Conservation (phyloP, 768 basidiomycete species). For the Floccularia luteovirens region DNA sequence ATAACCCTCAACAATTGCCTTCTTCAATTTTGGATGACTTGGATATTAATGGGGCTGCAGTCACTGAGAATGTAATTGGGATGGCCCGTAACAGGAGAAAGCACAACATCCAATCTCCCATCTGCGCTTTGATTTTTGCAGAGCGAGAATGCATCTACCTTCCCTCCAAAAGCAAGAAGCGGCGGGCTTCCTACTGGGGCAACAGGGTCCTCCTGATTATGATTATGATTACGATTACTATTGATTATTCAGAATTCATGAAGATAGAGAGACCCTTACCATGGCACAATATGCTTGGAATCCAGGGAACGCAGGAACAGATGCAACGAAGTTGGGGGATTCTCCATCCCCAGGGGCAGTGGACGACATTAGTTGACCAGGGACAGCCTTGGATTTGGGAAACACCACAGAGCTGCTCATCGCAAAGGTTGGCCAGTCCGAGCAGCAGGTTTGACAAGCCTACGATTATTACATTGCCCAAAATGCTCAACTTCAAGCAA, state of each 20-base stretch:
- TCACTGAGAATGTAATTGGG: slow-evolving; percentile 28
- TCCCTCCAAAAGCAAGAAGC: slow-evolving; percentile 29
- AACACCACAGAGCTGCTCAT: slow-evolving; percentile 31
- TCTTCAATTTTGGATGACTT: slow-evolving; percentile 16
- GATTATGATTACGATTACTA: background rate
- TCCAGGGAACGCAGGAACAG: slow-evolving; percentile 34
- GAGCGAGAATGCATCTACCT: slow-evolving; percentile 31
- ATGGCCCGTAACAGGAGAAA: slow-evolving; percentile 33
- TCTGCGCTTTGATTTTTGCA: slow-evolving; percentile 34
- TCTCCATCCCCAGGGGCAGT: slow-evolving; percentile 29
- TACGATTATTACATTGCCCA: slow-evolving; percentile 6
- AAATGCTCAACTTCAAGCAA: too few species aligned
- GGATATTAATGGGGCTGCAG: slow-evolving; percentile 30
- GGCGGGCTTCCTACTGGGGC: slow-evolving; percentile 19
- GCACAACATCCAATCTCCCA: slow-evolving; percentile 32
- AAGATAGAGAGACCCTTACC: slow-evolving; percentile 14
- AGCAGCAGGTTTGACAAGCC: slow-evolving; percentile 33
- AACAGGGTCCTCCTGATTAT: slow-evolving; percentile 15
- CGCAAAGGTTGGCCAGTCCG: slow-evolving; percentile 32
- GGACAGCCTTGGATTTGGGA: slow-evolving; percentile 28
- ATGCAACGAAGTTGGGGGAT: slow-evolving; percentile 36
- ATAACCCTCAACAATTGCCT: too few species aligned
- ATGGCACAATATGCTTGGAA: slow-evolving; percentile 32
- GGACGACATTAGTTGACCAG: slow-evolving; percentile 29
- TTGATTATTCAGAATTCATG: background rate